Conservation (phyloP, 2,329 filamentous ascomycete species). For the Pyricularia grisea region DNA sequence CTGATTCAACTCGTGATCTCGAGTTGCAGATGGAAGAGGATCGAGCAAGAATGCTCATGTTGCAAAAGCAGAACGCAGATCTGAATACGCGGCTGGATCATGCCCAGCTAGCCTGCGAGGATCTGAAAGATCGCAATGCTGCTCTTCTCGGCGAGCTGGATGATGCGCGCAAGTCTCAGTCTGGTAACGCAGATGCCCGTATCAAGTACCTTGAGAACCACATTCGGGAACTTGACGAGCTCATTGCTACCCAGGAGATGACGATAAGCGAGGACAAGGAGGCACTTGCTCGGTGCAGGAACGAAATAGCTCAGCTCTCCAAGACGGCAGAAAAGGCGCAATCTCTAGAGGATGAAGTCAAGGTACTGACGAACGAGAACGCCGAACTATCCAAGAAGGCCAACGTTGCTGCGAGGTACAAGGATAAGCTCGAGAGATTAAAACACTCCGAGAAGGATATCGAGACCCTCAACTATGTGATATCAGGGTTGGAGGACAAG, state of each 20-base stretch:
- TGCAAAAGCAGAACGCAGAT: slow-evolving; percentile 49
- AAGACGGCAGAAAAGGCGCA: slow-evolving; percentile 37
- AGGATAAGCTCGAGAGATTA: slow-evolving; percentile 51
- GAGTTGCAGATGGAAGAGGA: slow-evolving; percentile 49
- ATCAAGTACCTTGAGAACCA: slow-evolving; percentile 45
- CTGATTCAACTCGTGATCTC: slow-evolving; percentile 35
- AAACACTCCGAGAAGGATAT: slow-evolving; percentile 47
- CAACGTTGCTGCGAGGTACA: slow-evolving; percentile 52
- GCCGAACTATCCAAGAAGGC: slow-evolving; percentile 52
- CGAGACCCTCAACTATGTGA: slow-evolving; percentile 37
- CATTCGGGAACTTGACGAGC: slow-evolving; percentile 57
- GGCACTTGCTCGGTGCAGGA: slow-evolving; percentile 33
- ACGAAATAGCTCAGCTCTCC: slow-evolving; percentile 38
- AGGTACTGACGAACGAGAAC: slow-evolving; percentile 48
- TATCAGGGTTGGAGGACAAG: neutral
- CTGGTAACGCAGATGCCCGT: slow-evolving; percentile 40
- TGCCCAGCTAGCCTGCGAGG: slow-evolving; percentile 53
- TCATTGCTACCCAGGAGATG: slow-evolving; percentile 62
- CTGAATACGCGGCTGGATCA: slow-evolving; percentile 50
- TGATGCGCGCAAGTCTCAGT: slow-evolving; percentile 41
- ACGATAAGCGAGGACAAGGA: slow-evolving; percentile 46
- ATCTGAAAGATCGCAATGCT: slow-evolving; percentile 53
- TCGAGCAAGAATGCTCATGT: slow-evolving; percentile 38
- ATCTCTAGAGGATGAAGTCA: slow-evolving; percentile 47
- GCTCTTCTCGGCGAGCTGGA: slow-evolving; percentile 44